phyloP scores from a whole-genome alignment of 129 eudicot genomes.

The Flaveria linearis region DNA sequence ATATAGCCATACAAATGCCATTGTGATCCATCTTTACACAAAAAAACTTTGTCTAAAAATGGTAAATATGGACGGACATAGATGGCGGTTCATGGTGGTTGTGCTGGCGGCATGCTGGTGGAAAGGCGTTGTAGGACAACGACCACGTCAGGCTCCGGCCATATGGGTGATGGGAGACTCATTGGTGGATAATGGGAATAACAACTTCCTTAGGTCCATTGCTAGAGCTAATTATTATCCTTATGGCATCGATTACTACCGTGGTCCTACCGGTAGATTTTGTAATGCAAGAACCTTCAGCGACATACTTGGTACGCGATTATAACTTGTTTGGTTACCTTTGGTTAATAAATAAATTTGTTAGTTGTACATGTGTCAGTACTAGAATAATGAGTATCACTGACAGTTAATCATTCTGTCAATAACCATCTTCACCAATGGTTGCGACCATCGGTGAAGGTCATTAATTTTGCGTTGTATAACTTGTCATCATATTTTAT shows the following conservation, averaged over 20 bases:
- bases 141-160: constrained; percentile 53
- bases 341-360: background rate
- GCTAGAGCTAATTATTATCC: constrained; percentile 86
- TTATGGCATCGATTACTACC: constrained; percentile 62
- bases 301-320: constrained; percentile 64
- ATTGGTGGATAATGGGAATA: constrained; percentile 80
- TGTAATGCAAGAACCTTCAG: constrained; percentile 66
- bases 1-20: constrained; percentile 29
- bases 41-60: background rate
- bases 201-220: constrained; percentile 65
- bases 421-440: background rate
- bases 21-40: background rate
- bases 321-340: background rate
- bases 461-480: background rate
- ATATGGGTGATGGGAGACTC: constrained; percentile 92
- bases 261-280: constrained; percentile 80
- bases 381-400: too few species aligned
- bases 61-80: constrained; percentile 16
- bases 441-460: background rate
- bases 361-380: background rate
- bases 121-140: constrained; percentile 24
- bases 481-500: background rate
- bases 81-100: constrained; percentile 36
- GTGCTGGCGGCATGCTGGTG: constrained; percentile 23
- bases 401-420: too few species aligned